These are phyloP conservation scores for Metschnikowia aberdeeniae DNA, from an alignment of 805 yeast genomes.

Conservation along the genomic window DNA sequence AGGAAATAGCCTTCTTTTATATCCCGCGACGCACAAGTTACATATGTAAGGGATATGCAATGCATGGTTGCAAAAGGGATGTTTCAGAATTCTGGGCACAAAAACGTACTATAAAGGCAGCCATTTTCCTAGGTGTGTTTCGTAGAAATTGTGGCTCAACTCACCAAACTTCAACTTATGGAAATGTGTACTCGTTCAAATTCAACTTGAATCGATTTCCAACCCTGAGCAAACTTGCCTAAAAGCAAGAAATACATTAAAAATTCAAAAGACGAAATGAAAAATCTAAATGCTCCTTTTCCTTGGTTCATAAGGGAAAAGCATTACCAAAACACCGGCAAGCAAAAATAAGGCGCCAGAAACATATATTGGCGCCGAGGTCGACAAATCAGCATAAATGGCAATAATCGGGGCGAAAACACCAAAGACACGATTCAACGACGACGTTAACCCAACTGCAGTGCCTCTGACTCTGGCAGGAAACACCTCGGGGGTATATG, in stretches of 20 bases:
- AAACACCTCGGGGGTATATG: conserved; percentile 64
- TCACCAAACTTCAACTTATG: no score
- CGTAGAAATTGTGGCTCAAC: no score
- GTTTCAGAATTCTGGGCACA: no score
- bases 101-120: no score
- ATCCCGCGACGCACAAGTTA: background rate
- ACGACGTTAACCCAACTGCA: conserved; percentile 58
- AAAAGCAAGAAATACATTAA: background rate
- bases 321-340: conserved; percentile 33
- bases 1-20: background rate
- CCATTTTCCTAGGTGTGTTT: no score
- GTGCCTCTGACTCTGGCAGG: conserved; percentile 49
- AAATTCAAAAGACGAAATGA: background rate
- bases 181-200: no score
- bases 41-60: conserved; percentile 1
- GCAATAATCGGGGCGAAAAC: conserved; percentile 56
- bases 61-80: background rate
- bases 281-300: conserved; percentile 16
- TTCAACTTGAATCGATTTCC: no score
- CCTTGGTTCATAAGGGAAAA: conserved; percentile 50
- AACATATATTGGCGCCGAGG: conserved; percentile 58
- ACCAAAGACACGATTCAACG: conserved; percentile 49
- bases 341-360: conserved; percentile 52
- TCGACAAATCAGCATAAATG: conserved; percentile 50
- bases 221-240: no score